These are phyloP conservation scores for Fusarium secorum DNA, from an alignment of 2,329 filamentous ascomycete genomes.

Conservation along the genomic window DNA sequence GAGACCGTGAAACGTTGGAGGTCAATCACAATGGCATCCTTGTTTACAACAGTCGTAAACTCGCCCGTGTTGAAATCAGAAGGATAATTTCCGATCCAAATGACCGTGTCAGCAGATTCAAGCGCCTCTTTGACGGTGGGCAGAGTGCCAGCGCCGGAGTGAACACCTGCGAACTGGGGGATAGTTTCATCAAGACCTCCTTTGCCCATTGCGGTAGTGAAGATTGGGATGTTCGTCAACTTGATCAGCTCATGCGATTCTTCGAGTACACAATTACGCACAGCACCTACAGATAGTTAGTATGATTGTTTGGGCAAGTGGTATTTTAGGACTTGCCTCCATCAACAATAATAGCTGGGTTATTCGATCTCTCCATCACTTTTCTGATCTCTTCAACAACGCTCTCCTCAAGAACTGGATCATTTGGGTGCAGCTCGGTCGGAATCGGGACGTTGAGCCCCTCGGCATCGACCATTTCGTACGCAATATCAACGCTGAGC, in stretches of 20 bases:
- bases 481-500: neutral
- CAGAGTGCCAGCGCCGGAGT: neutral
- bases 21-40: neutral
- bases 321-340: neutral
- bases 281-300: neutral
- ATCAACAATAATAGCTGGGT: neutral
- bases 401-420: neutral
- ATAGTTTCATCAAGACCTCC: neutral
- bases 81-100: neutral
- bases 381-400: neutral
- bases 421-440: neutral
- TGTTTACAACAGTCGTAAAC: neutral
- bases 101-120: neutral
- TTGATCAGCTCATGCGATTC: neutral
- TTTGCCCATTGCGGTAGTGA: neutral
- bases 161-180: neutral
- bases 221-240: neutral
- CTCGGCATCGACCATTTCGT: neutral
- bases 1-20: neutral
- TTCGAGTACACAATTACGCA: neutral
- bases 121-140: neutral
- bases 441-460: neutral
- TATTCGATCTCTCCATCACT: neutral
- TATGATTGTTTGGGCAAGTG: rapidly evolving
- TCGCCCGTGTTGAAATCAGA: neutral